Percentiles rank a stretch among this genome's conserved stretches.
These are phyloP conservation scores for Stemphylium beticola DNA, from an alignment of 2,329 filamentous ascomycete species.

Conservation along the genomic window DNA sequence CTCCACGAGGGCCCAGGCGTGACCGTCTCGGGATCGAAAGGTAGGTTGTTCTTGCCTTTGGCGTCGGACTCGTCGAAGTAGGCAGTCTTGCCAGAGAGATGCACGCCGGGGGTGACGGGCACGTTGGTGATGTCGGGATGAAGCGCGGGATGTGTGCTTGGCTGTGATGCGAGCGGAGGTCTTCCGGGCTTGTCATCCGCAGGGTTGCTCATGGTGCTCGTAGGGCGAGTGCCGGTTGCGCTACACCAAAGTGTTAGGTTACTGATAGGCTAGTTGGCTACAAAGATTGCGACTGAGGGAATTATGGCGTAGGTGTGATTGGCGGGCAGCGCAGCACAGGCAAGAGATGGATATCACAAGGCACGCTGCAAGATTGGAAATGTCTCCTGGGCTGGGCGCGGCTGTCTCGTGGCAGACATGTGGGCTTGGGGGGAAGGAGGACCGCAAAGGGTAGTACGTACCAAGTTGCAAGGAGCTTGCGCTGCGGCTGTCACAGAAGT, in stretches of 20 bases:
- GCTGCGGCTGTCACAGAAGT: constrained; percentile 10
- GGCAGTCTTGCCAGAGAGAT: constrained; percentile 44
- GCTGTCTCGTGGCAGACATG: background rate
- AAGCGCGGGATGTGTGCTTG: constrained; percentile 49
- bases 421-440: constrained; percentile 12
- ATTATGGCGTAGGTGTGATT: constrained; percentile 6
- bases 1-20: constrained; percentile 46
- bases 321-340: constrained; percentile 8
- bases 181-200: constrained; percentile 23
- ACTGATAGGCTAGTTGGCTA: constrained; percentile 14
- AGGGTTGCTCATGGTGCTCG: constrained; percentile 34
- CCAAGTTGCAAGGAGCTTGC: constrained; percentile 10
- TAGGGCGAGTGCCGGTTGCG: constrained; percentile 20
- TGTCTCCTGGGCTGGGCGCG: constrained; percentile 16
- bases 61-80: constrained; percentile 40
- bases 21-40: constrained; percentile 39
- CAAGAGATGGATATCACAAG: background rate
- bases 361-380: background rate
- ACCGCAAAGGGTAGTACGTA: background rate
- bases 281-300: background rate
- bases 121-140: constrained; percentile 47
- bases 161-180: constrained; percentile 33
- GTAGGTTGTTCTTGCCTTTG: constrained; percentile 25
- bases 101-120: constrained; percentile 53
- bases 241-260: constrained; percentile 29